phyloP scores from a whole-genome alignment of 768 basidiomycete genomes.

The Russula brevipes region DNA sequence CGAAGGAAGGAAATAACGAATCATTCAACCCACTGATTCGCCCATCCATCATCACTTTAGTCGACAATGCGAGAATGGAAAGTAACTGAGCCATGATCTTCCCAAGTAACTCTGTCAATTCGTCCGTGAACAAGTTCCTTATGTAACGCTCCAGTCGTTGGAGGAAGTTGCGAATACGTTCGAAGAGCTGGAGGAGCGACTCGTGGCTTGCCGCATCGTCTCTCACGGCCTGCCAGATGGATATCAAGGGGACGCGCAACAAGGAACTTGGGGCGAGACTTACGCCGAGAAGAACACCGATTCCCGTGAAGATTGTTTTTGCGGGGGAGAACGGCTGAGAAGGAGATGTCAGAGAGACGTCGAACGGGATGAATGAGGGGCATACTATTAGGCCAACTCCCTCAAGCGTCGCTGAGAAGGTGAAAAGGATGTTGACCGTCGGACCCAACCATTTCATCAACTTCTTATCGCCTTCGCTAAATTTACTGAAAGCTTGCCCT shows the following conservation, averaged over 20 bases:
- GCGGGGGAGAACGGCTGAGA: background rate
- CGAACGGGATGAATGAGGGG: no score
- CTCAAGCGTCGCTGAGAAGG: no score
- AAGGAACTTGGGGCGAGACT: background rate
- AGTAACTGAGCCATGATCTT: slow-evolving; percentile 1
- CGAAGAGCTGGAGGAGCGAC: background rate
- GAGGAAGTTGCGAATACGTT: slow-evolving; percentile 2
- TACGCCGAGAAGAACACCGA: no score
- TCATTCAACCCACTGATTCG: background rate
- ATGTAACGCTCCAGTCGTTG: background rate
- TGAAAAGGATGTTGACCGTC: no score
- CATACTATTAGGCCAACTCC: no score
- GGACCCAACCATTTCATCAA: background rate
- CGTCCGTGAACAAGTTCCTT: background rate
- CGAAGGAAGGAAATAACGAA: background rate
- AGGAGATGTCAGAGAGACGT: background rate
- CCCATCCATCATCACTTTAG: background rate
- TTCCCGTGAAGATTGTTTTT: no score
- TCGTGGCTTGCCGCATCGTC: background rate
- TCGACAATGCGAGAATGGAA: slow-evolving; percentile 1
- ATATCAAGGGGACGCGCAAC: background rate
- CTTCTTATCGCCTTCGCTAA: background rate
- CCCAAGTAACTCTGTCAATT: background rate
- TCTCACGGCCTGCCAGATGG: background rate
- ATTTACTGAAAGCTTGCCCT: background rate